phyloP scores from a whole-genome alignment of 257 asterid genomes.

The Capsicum rhomboideum region DNA sequence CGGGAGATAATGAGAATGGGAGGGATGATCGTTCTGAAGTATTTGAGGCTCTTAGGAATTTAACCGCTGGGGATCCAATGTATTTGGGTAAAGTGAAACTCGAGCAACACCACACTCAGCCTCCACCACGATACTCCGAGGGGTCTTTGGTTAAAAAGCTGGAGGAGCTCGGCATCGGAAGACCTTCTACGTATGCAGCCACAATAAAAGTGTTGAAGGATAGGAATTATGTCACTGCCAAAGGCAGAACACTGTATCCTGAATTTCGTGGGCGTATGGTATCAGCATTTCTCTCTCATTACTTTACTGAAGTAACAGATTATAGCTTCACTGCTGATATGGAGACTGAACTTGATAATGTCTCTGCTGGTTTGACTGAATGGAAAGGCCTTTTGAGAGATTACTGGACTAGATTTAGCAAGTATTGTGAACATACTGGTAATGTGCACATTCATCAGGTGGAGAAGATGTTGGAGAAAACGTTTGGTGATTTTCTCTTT shows the following conservation, averaged over 20 bases:
- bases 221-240: conserved; percentile 61
- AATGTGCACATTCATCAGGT: conserved; percentile 69
- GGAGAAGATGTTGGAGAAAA: conserved; percentile 91
- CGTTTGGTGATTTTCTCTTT: conserved; percentile 67
- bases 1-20: conserved; percentile 30
- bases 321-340: conserved; percentile 93
- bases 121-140: conserved; percentile 78
- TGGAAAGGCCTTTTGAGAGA: conserved; percentile 96
- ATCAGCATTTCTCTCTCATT: conserved; percentile 76
- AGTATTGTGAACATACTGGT: conserved; percentile 62
- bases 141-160: conserved; percentile 74
- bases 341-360: conserved; percentile 97
- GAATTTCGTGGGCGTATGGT: conserved; percentile 99
- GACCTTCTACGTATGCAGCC: conserved; percentile 92
- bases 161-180: conserved; percentile 97
- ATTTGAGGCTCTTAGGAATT: conserved; percentile 43
- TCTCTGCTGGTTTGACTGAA: conserved; percentile 83
- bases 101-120: conserved; percentile 65
- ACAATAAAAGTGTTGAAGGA: conserved; percentile 86
- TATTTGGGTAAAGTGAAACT: conserved; percentile 45
- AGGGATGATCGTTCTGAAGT: conserved; percentile 19
- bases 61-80: conserved; percentile 46
- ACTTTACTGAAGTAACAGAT: conserved; percentile 89
- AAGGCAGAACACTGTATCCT: conserved; percentile 51
- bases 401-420: conserved; percentile 91